Evolutionary conservation across 352 stramenopile species (phyloP).

Genomic region (Phytophthora litchii): DNA sequence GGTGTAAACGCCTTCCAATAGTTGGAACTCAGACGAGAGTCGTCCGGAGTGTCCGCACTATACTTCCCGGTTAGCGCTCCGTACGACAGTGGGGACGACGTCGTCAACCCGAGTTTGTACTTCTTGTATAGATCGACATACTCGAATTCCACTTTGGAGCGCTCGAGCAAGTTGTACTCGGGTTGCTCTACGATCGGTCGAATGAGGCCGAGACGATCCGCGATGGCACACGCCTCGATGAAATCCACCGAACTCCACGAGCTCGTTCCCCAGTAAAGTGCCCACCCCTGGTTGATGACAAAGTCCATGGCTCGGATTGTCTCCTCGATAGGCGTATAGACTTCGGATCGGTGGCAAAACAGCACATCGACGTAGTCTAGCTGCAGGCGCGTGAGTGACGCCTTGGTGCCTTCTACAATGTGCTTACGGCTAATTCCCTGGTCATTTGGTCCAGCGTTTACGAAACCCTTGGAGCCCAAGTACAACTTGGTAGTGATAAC

Average conservation of each 20-base stretch:
- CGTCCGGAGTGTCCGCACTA: conserved; percentile 34
- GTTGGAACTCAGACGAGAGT: conserved; percentile 23
- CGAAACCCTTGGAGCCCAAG: conserved; percentile 24
- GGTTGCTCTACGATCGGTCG: conserved; percentile 52
- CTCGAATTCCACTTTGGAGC: conserved; percentile 58
- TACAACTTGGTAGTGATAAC: conserved; percentile 57
- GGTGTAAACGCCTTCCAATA: conserved; percentile 2
- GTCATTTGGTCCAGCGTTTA: conserved; percentile 28
- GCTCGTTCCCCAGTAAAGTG: conserved; percentile 60
- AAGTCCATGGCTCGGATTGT: conserved; percentile 57
- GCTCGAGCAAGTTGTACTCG: conserved; percentile 65
- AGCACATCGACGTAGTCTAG: conserved; percentile 49
- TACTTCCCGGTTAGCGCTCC: conserved; percentile 77
- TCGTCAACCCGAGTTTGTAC: conserved; percentile 56
- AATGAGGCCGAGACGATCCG: conserved; percentile 33
- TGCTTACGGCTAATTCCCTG: conserved; percentile 48
- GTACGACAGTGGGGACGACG: conserved; percentile 37
- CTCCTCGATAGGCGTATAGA: conserved; percentile 48
- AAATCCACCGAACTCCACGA: conserved; percentile 56
- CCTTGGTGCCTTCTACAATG: conserved; percentile 55
- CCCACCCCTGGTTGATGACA: conserved; percentile 48
- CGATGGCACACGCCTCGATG: conserved; percentile 46
- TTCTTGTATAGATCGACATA: conserved; percentile 55
- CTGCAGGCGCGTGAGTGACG: conserved; percentile 34
- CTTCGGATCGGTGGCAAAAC: conserved; percentile 43